Base-by-base conservation (phyloP, 179 eudicot species). In the Dionaea muscipula region DNA sequence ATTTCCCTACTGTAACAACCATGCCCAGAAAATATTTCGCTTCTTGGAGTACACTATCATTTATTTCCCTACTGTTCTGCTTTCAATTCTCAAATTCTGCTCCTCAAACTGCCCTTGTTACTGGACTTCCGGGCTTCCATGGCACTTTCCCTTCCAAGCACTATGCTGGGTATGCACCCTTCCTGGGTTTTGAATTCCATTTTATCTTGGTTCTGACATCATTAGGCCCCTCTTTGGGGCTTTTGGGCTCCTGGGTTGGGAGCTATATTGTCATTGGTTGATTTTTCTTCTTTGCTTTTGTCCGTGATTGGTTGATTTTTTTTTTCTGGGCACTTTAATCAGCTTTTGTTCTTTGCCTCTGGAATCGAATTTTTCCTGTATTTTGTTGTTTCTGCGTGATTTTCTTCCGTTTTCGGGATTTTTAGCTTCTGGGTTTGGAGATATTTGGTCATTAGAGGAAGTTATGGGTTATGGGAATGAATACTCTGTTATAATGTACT, bases 141-240 rank as follows among this genome's bases (percentile, higher is more conserved):
- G 98, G 86, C 52, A 60, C 72, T 61, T 70, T 91, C 52, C 89
- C 84, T 17, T 91, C 98, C 60, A 81, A 84, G 65, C 96, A 87
- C 53, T 87, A 87, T 44, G 69, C 96, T 20, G 98, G 98, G 98
- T 91, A 65, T 26, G 10, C 12, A 14, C 15, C 2, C 24, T 14
- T 9, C n/a, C 7, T 11, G 4, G 7, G 16, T 20, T 18, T 43
- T 6, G 8, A 14, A 2, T 18, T 43, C 6, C 47, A 22, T 55
- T 22, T 22, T 23, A 11, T 19, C 16, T 53, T 33, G 16, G 3
- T 39, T 39, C n/a, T 16, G n/a, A 39, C 43, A 39, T 12, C 43
- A 0, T 39, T 39, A 4, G 36, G 36, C 10, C 10, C 10, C 36
- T 4, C 36, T 39, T 39, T 39, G 15, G 43, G 10, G 10, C 10